Percentiles rank a stretch among this genome's conserved stretches.
Conservation (phyloP, 192 early-diverging fungal genomes). For the Lunasporangiospora selenospora region DNA sequence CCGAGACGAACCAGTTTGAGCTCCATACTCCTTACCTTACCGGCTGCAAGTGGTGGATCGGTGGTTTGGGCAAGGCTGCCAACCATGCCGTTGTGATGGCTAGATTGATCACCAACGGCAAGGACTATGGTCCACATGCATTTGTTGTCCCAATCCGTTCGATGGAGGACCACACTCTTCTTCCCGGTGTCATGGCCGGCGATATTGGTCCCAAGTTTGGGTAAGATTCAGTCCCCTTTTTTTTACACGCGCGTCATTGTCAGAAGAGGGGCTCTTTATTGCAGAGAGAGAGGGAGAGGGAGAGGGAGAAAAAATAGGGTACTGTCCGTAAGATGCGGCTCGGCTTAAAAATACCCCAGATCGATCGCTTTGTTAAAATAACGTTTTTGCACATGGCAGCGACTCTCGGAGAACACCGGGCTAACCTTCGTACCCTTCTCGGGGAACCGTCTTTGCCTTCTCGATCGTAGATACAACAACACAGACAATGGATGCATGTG, state of each 20-base stretch:
- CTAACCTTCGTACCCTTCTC: too few relatives aligned
- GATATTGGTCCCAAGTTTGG: conserved; percentile 93
- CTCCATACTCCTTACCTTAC: conserved; percentile 81
- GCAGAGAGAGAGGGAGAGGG: too few relatives aligned
- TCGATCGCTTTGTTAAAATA: too few relatives aligned
- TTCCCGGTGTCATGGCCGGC: conserved; percentile 83
- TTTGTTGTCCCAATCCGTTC: conserved; percentile 85
- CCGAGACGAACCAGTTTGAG: conserved; percentile 88
- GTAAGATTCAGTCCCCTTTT: conserved; percentile 20
- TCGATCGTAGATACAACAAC: conserved; percentile 62
- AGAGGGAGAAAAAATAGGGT: too few relatives aligned
- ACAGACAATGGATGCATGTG: conserved; percentile 89
- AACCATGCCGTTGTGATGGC: conserved; percentile 91
- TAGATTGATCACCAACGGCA: conserved; percentile 73
- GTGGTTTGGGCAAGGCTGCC: conserved; percentile 78
- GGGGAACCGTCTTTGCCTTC: neutral
- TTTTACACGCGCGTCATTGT: too few relatives aligned
- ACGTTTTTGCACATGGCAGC: too few relatives aligned
- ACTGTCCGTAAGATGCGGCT: too few relatives aligned
- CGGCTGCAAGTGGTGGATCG: conserved; percentile 89
- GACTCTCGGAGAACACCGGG: too few relatives aligned
- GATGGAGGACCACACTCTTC: conserved; percentile 70
- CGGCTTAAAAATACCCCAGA: too few relatives aligned
- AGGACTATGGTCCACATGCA: conserved; percentile 79
- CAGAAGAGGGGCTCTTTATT: too few relatives aligned